Evolutionary conservation across 371 early-diverging fungal genomes (phyloP).

Genomic region (Zychaea mexicana): DNA sequence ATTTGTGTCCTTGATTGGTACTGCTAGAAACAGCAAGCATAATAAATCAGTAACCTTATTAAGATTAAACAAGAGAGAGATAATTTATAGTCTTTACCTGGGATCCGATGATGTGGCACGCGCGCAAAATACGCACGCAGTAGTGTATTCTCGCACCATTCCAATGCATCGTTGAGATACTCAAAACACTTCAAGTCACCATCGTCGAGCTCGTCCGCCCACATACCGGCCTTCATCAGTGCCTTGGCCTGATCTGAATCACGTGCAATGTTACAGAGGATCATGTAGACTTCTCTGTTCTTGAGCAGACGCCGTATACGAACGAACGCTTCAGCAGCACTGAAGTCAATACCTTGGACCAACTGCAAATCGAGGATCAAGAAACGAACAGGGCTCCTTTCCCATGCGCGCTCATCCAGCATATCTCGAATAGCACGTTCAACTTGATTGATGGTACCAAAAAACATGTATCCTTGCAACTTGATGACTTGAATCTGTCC

Average conservation of each 20-base stretch:
- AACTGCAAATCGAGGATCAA: constrained; percentile 87
- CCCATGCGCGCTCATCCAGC: constrained; percentile 67
- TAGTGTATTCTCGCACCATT: constrained; percentile 94
- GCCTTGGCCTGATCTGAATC: constrained; percentile 73
- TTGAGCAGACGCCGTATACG: constrained; percentile 78
- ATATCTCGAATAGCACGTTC: constrained; percentile 76
- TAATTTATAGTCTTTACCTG: constrained; percentile 12
- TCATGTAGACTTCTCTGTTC: constrained; percentile 76
- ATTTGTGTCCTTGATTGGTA: constrained; percentile 12
- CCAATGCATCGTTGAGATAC: constrained; percentile 83
- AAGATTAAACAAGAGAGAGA: not conserved
- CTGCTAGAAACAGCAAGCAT: too few species aligned
- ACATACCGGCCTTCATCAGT: constrained; percentile 77
- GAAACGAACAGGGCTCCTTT: constrained; percentile 74
- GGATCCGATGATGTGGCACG: constrained; percentile 23
- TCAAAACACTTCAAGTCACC: constrained; percentile 74
- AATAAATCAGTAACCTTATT: not conserved
- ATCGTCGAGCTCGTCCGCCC: constrained; percentile 50
- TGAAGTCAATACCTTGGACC: constrained; percentile 93
- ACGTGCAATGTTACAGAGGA: constrained; percentile 77
- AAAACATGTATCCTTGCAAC: constrained; percentile 93
- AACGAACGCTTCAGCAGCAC: constrained; percentile 93
- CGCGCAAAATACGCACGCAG: constrained; percentile 71
- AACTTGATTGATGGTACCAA: constrained; percentile 91
- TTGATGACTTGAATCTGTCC: constrained; percentile 86